Base-by-base conservation (phyloP, 768 basidiomycete species). In the Pleurotus eryngii region DNA sequence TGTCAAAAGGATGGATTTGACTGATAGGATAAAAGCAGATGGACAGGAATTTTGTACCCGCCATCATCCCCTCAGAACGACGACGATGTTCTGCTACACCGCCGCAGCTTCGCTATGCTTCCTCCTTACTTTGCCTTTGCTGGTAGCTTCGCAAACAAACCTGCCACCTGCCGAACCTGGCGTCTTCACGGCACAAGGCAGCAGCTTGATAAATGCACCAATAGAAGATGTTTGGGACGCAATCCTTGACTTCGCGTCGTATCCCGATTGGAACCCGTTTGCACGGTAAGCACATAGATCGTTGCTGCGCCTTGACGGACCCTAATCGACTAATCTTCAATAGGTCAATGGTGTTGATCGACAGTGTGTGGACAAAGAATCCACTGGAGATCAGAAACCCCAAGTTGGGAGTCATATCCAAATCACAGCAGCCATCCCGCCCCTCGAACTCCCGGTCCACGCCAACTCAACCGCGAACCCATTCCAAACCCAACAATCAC, bases 221-320 rank as follows among this genome's bases (percentile, higher is more conserved):
- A 68, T 77, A 26, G 70, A 78, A 39, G 59, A 66, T 27, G 82
- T 81, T 4, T 85, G 84, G 84, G 59, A 66, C 6, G 70, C 75
- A 4, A 61, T 85, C 49, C 70, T 80, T 55, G 80, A 83, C 69
- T 84, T 84, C 69, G 62, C 66, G 2, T 67, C 73, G 4, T 85
- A 85, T 60, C 64, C 65, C 1, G 74, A 81, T 61, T 85, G 83
- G 84, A 80, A 69, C 49, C 77, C 67, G 8, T 70, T 71, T 42
- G 67, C 67, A 8, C 61, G 68, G 68, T 68, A 30, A 61, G 64
- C 58, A 18, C 7, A 20, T 2, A 9, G 7, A 11, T 35, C 8
- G 2, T 35, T 35, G 11, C 9, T 2, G 3, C 45, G 56, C 47
- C 55, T 55, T 43, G 54, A 27, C 9, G 53, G 46, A 1, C 38